Conservation (phyloP, 352 stramenopile species). For the Achlya hypogyna region DNA sequence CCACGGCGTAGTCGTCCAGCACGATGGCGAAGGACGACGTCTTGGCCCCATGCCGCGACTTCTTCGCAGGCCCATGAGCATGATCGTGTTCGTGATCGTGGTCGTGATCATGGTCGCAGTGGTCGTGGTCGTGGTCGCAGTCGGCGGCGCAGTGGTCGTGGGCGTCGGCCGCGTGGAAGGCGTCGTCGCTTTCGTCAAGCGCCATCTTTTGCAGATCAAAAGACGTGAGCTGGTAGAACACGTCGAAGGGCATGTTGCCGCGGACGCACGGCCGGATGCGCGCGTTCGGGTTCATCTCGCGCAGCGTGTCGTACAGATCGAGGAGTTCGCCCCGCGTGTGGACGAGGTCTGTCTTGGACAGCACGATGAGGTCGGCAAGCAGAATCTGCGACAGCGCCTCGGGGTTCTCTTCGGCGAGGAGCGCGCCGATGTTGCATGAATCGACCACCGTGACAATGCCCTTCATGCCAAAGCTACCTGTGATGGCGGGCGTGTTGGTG, state of each 20-base stretch:
- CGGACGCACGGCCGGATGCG: slow-evolving; percentile 25
- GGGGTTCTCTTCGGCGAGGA: slow-evolving; percentile 48
- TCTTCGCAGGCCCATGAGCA: not conserved
- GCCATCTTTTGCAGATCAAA: slow-evolving; percentile 22
- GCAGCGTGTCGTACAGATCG: slow-evolving; percentile 19
- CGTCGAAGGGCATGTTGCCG: slow-evolving; percentile 21
- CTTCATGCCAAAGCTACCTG: slow-evolving; percentile 75
- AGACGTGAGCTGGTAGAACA: slow-evolving; percentile 22
- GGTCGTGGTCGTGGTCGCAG: slow-evolving; percentile 19
- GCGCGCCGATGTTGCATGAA: slow-evolving; percentile 85
- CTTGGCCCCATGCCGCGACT: slow-evolving; percentile 6
- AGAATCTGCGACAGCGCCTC: slow-evolving; percentile 94
- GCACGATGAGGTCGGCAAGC: slow-evolving; percentile 92
- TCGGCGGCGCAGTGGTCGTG: slow-evolving; percentile 18
- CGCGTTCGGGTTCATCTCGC: slow-evolving; percentile 24
- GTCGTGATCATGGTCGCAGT: not conserved
- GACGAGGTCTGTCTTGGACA: slow-evolving; percentile 97
- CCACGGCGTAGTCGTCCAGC: slow-evolving; percentile 20
- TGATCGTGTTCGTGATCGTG: not conserved
- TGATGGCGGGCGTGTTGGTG: slow-evolving; percentile 85
- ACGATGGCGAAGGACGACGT: slow-evolving; percentile 26
- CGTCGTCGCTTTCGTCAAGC: not conserved
- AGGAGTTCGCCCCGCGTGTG: slow-evolving; percentile 6
- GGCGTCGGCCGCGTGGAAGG: slow-evolving; percentile 4
- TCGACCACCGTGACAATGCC: slow-evolving; percentile 94